Conservation (phyloP, 2,329 filamentous ascomycete genomes). For the Penicillium crustosum region DNA sequence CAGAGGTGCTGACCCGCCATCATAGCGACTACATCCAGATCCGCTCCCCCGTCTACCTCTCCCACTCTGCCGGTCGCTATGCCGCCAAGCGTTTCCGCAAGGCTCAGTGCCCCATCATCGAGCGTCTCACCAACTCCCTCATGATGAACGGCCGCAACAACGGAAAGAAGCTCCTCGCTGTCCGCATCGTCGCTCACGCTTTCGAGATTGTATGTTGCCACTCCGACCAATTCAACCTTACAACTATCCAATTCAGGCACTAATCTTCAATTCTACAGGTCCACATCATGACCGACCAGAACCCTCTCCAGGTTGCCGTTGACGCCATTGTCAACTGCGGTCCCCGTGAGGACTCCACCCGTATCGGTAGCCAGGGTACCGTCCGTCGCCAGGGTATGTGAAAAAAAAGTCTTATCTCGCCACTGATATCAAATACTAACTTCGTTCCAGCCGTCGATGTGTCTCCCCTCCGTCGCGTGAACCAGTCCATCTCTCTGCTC, state of each 20-base stretch:
- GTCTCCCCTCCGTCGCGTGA: slow-evolving; percentile 97
- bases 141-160: slow-evolving; percentile 99
- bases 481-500: slow-evolving; percentile 98
- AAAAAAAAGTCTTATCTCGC: background rate
- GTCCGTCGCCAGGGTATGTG: slow-evolving; percentile 78
- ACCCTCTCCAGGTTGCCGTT: slow-evolving; percentile 99
- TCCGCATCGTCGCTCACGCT: slow-evolving; percentile 96
- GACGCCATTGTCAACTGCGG: slow-evolving; percentile 99
- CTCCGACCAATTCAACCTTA: background rate
- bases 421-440: background rate
- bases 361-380: slow-evolving; percentile 99
- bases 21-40: slow-evolving; percentile 99
- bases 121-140: slow-evolving; percentile 99
- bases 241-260: slow-evolving; percentile 9
- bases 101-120: slow-evolving; percentile 99
- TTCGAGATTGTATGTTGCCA: slow-evolving; percentile 96
- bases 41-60: slow-evolving; percentile 97
- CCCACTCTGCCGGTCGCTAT: slow-evolving; percentile 98
- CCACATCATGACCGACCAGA: slow-evolving; percentile 99
- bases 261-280: slow-evolving; percentile 60
- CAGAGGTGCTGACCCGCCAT: slow-evolving; percentile 33
- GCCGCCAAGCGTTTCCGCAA: slow-evolving; percentile 99
- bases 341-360: slow-evolving; percentile 98
- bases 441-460: slow-evolving; percentile 81
- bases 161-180: slow-evolving; percentile 99